phyloP scores from a whole-genome alignment of 768 basidiomycete genomes.

The Phlebiopsis flavidoalba region DNA sequence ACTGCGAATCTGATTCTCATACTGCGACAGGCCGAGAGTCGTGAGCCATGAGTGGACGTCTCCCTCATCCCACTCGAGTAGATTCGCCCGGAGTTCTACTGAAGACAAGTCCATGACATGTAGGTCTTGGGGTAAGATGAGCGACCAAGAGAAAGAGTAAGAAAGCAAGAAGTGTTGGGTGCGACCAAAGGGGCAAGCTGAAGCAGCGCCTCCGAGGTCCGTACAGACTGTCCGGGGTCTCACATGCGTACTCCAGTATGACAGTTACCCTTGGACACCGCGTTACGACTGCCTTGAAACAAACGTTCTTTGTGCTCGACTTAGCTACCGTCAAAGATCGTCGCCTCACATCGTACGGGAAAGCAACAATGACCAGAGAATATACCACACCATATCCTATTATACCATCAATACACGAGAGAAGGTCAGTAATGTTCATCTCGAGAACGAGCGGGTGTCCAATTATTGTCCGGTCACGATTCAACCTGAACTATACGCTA shows the following conservation, averaged over 20 bases:
- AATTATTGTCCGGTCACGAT: too few species aligned
- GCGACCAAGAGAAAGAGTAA: neutral
- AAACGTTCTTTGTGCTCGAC: neutral
- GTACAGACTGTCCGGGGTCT: conserved; percentile 3
- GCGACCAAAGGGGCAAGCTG: conserved; percentile 1
- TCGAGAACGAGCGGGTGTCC: too few species aligned
- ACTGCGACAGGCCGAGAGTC: conserved; percentile 78
- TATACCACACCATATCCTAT: too few species aligned
- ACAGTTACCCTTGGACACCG: neutral
- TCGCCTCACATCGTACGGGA: neutral
- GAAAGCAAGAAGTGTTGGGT: neutral
- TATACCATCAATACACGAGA: too few species aligned
- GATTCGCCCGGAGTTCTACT: conserved; percentile 23
- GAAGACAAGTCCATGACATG: conserved; percentile 25
- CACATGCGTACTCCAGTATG: neutral
- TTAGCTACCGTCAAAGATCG: neutral
- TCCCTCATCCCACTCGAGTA: conserved; percentile 66
- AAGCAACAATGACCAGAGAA: too few species aligned
- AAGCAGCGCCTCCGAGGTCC: neutral
- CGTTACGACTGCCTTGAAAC: neutral
- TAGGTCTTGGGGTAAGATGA: neutral
- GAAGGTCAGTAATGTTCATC: too few species aligned
- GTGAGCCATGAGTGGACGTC: conserved; percentile 80
- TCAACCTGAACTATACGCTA: too few species aligned
- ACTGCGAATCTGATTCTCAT: conserved; percentile 81